Evolutionary conservation across 2,329 filamentous ascomycete genomes (phyloP).

Genomic region (Xylaria sp.): DNA sequence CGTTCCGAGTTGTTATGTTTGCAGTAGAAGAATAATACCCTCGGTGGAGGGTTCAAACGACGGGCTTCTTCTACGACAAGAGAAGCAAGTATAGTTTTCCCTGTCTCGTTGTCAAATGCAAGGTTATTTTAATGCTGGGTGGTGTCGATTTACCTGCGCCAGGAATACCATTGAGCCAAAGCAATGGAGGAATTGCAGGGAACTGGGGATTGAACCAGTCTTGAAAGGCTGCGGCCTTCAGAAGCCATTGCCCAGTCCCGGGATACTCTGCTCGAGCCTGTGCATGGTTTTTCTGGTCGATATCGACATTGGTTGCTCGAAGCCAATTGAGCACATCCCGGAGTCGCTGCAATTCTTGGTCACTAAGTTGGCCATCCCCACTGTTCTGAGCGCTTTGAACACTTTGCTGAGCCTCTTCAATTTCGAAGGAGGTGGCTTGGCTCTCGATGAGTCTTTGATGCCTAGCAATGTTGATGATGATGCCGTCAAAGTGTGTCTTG

Average conservation of each 20-base stretch:
- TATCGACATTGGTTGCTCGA: conserved; percentile 9
- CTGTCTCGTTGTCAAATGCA: conserved; percentile 27
- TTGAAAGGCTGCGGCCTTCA: conserved; percentile 24
- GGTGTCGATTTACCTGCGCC: conserved; percentile 34
- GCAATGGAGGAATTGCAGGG: conserved; percentile 27
- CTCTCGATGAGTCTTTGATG: conserved; percentile 32
- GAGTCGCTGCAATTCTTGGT: not conserved
- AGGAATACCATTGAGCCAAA: conserved; percentile 38
- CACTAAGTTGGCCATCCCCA: conserved; percentile 6
- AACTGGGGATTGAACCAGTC: conserved; percentile 31
- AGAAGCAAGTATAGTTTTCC: conserved; percentile 45
- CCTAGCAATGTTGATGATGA: conserved; percentile 29
- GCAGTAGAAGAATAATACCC: conserved; percentile 42
- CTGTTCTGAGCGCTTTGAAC: conserved; percentile 11
- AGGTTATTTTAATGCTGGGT: not conserved
- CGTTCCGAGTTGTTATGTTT: conserved; percentile 34
- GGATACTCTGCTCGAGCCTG: conserved; percentile 22
- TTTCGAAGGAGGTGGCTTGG: conserved; percentile 28
- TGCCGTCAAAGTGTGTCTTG: conserved; percentile 23
- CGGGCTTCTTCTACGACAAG: conserved; percentile 38
- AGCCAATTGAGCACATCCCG: conserved; percentile 23
- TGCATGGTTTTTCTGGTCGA: conserved; percentile 6
- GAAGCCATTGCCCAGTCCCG: conserved; percentile 34
- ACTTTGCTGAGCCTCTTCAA: conserved; percentile 17
- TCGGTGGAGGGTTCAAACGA: conserved; percentile 21